These are phyloP conservation scores for Penicillium griseofulvum DNA, from an alignment of 2,329 filamentous ascomycete species.

Conservation along the genomic window DNA sequence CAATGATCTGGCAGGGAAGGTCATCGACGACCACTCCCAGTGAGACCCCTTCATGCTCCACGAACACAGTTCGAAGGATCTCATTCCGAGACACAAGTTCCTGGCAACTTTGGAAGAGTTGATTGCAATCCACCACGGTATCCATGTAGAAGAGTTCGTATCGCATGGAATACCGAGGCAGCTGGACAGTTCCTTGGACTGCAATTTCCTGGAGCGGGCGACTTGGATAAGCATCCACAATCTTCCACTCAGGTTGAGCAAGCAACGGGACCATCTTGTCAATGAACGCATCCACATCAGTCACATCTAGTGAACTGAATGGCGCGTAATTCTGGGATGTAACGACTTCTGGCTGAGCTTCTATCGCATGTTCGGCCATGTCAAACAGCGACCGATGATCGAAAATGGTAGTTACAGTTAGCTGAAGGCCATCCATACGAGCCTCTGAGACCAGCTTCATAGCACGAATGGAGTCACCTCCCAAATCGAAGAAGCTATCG, in stretches of 20 bases:
- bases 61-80: slow-evolving; percentile 60
- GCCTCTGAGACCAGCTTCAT: slow-evolving; percentile 61
- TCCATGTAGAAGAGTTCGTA: slow-evolving; percentile 63
- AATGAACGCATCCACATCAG: not conserved
- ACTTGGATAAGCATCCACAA: slow-evolving; percentile 54
- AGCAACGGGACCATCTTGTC: slow-evolving; percentile 12
- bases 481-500: slow-evolving; percentile 57
- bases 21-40: slow-evolving; percentile 8
- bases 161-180: slow-evolving; percentile 59
- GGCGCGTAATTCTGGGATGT: not conserved
- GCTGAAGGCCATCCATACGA: slow-evolving; percentile 47
- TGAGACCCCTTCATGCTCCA: slow-evolving; percentile 33
- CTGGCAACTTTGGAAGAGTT: slow-evolving; percentile 51
- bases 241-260: slow-evolving; percentile 41
- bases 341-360: not conserved
- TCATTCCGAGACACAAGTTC: slow-evolving; percentile 55
- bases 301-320: not conserved
- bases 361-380: slow-evolving; percentile 3
- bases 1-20: slow-evolving; percentile 45
- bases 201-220: slow-evolving; percentile 58
- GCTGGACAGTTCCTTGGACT: slow-evolving; percentile 55
- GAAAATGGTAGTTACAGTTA: slow-evolving; percentile 59
- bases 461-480: slow-evolving; percentile 57
- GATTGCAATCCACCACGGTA: slow-evolving; percentile 44
- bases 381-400: slow-evolving; percentile 29